Percentiles rank a stretch among this genome's conserved stretches.
phyloP scores from a whole-genome alignment of 2,329 filamentous ascomycete species.

The Fusarium abutilonis region DNA sequence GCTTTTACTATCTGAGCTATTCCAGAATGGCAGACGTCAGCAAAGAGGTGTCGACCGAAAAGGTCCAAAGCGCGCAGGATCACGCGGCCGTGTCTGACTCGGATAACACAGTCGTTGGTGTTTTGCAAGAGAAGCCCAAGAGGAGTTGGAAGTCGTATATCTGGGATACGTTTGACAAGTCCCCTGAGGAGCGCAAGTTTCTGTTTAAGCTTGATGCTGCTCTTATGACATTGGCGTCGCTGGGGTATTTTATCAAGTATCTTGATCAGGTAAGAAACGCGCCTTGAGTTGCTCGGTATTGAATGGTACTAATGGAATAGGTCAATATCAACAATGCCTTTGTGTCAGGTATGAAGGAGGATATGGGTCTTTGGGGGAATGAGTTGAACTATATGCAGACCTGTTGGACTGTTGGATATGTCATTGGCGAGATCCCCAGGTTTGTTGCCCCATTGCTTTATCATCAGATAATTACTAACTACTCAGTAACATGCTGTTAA shows the following conservation, averaged over 20 bases:
- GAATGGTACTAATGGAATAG: background rate
- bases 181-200: conserved; percentile 54
- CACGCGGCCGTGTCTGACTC: conserved; percentile 2
- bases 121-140: conserved; percentile 23
- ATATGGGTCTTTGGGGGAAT: conserved; percentile 57
- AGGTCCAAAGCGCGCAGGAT: rapidly evolving
- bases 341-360: conserved; percentile 60
- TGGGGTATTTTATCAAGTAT: conserved; percentile 54
- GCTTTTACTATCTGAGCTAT: rapidly evolving
- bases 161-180: conserved; percentile 60
- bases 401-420: conserved; percentile 69
- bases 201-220: conserved; percentile 57
- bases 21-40: background rate
- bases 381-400: conserved; percentile 62
- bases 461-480: background rate
- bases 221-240: conserved; percentile 50
- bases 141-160: conserved; percentile 56
- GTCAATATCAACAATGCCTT: conserved; percentile 44
- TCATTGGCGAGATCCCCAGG: conserved; percentile 57
- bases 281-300: rapidly evolving
- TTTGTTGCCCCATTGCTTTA: background rate
- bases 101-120: background rate
- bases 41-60: background rate
- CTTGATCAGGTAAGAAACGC: conserved; percentile 46
- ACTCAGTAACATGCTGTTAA: conserved; percentile 50